Percentiles rank a stretch among this genome's conserved stretches.
phyloP scores from a whole-genome alignment of 106 monocot genomes.

The Iris macrosiphon region DNA sequence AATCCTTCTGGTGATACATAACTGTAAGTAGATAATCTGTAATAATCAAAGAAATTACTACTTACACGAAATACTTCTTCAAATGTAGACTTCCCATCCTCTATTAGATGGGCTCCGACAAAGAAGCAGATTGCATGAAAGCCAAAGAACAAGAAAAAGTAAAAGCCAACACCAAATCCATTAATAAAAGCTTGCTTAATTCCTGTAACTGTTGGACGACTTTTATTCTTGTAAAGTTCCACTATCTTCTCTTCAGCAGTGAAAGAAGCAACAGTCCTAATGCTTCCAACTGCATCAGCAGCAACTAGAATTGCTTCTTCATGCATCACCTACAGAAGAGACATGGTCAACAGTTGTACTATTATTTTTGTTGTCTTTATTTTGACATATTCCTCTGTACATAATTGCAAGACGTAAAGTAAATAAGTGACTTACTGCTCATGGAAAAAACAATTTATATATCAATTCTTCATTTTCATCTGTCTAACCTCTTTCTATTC shows the following conservation, averaged over 20 bases:
- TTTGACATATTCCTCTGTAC: too few species aligned
- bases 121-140: conserved; percentile 8
- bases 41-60: too few species aligned
- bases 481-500: too few species aligned
- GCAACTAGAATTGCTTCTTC: conserved; percentile 8
- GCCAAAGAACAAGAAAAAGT: conserved; percentile 7
- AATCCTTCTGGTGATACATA: too few species aligned
- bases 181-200: conserved; percentile 9
- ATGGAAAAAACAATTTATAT: too few species aligned
- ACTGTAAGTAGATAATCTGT: too few species aligned
- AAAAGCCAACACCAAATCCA: conserved; percentile 2
- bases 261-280: conserved; percentile 10
- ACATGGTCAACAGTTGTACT: neutral
- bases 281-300: conserved; percentile 6
- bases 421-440: too few species aligned
- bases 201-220: neutral
- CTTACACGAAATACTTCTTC: conserved; percentile 10
- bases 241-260: conserved; percentile 6
- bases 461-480: too few species aligned
- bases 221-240: conserved; percentile 15
- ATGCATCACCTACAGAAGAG: conserved; percentile 1
- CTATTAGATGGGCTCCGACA: conserved; percentile 5
- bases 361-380: too few species aligned
- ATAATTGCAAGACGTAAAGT: too few species aligned
- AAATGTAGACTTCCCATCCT: conserved; percentile 11